Conservation (phyloP, 352 stramenopile species). For the Paralagenidium karlingii region DNA sequence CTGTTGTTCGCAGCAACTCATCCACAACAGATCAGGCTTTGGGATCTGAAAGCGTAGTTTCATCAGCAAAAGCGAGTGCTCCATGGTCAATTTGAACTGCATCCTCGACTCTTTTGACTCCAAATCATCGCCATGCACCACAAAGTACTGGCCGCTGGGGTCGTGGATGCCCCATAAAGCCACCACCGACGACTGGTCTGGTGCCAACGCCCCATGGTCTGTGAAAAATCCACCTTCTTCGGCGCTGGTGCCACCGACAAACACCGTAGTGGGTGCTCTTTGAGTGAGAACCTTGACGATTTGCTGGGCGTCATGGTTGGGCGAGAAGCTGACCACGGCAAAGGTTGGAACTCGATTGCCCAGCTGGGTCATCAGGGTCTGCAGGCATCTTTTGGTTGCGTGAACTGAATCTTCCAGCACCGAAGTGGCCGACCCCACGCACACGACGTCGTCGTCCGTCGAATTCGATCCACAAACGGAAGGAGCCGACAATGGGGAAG, state of each 20-base stretch:
- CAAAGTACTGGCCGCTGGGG: conserved; percentile 64
- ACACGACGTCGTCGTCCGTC: too few relatives aligned
- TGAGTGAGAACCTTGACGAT: conserved; percentile 48
- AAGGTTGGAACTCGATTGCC: conserved; percentile 56
- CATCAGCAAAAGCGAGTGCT: conserved; percentile 42
- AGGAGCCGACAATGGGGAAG: too few relatives aligned
- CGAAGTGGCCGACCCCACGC: too few relatives aligned
- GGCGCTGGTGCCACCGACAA: conserved; percentile 66
- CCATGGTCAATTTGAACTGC: conserved; percentile 58
- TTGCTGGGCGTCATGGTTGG: conserved; percentile 29
- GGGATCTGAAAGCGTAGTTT: conserved; percentile 1
- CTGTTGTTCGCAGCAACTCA: conserved; percentile 32
- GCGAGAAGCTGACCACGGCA: conserved; percentile 70
- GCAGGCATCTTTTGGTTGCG: too few relatives aligned
- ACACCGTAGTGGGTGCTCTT: conserved; percentile 60
- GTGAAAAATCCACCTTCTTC: conserved; percentile 53
- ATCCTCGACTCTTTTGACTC: conserved; percentile 40
- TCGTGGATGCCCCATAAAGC: conserved; percentile 77
- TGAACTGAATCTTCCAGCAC: too few relatives aligned
- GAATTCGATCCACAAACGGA: too few relatives aligned
- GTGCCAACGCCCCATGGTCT: conserved; percentile 19
- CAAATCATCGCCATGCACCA: conserved; percentile 59
- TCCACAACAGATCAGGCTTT: conserved; percentile 77
- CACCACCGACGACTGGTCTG: conserved; percentile 22
- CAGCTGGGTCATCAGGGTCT: conserved; percentile 39